phyloP scores from a whole-genome alignment of 345 rosid species.

The Citrus inodora region DNA sequence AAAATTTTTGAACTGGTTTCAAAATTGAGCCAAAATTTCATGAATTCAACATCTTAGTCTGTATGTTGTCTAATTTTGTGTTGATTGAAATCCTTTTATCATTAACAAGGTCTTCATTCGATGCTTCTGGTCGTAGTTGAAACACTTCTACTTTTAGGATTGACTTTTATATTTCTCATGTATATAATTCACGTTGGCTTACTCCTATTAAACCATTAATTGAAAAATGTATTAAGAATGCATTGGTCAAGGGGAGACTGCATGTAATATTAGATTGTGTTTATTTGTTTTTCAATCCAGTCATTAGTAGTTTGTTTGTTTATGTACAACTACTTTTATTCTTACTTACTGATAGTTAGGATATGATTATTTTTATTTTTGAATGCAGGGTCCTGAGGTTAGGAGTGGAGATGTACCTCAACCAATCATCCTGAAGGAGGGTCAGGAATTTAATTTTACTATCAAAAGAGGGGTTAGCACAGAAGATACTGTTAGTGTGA shows the following conservation, averaged over 20 bases:
- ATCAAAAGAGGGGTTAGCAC: slow-evolving; percentile 76
- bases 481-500: slow-evolving; percentile 82
- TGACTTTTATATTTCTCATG: not conserved
- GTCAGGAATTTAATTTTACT: slow-evolving; percentile 88
- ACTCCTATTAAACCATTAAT: not conserved
- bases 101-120: not conserved
- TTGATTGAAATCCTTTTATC: not conserved
- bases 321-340: not conserved
- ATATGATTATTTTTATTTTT: not conserved
- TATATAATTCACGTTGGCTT: not conserved
- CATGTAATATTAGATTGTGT: not conserved
- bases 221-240: not conserved
- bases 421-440: slow-evolving; percentile 70
- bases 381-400: slow-evolving; percentile 92
- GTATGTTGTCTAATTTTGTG: not conserved
- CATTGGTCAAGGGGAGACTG: not conserved
- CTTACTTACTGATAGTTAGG: not conserved
- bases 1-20: not conserved
- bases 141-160: not conserved
- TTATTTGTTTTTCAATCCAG: not conserved
- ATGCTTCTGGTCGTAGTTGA: not conserved
- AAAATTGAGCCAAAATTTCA: not conserved
- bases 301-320: not conserved
- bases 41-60: not conserved
- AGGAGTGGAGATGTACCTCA: slow-evolving; percentile 95